phyloP scores from a whole-genome alignment of 2,329 filamentous ascomycete species.

The Venturia carpophila region DNA sequence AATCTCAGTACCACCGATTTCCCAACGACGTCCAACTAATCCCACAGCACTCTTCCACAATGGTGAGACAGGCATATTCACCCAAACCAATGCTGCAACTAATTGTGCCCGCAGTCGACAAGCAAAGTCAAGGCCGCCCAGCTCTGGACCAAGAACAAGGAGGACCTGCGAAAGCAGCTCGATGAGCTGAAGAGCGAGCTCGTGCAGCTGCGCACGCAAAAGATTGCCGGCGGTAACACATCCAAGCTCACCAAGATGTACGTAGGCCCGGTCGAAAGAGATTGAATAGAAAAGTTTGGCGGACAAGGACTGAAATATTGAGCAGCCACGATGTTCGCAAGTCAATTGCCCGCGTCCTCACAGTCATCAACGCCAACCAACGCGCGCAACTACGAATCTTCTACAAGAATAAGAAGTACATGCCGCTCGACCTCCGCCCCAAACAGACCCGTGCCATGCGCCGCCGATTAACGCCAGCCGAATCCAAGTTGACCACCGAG shows the following conservation, averaged over 20 bases:
- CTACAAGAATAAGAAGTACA: slow-evolving; percentile 99
- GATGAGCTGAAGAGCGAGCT: slow-evolving; percentile 94
- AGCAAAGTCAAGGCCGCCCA: slow-evolving; percentile 85
- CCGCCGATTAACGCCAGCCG: slow-evolving; percentile 86
- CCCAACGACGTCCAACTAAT: neutral
- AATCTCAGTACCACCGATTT: neutral
- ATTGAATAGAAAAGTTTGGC: slow-evolving; percentile 19
- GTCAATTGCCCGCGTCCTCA: slow-evolving; percentile 97
- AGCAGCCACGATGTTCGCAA: slow-evolving; percentile 95
- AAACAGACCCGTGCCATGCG: slow-evolving; percentile 99
- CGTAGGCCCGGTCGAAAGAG: slow-evolving; percentile 35
- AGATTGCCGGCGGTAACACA: slow-evolving; percentile 86
- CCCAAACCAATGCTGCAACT: neutral
- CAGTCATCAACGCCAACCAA: slow-evolving; percentile 99
- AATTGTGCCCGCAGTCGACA: slow-evolving; percentile 41
- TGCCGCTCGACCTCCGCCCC: slow-evolving; percentile 93
- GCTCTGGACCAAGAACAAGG: slow-evolving; percentile 99
- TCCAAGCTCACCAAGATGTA: slow-evolving; percentile 98
- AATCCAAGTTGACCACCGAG: slow-evolving; percentile 74
- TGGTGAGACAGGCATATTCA: neutral
- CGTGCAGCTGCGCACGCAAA: slow-evolving; percentile 93
- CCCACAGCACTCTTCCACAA: slow-evolving; percentile 1
- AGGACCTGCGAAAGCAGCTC: slow-evolving; percentile 92
- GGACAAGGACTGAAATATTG: slow-evolving; percentile 14
- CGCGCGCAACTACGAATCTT: slow-evolving; percentile 94